Evolutionary conservation across 495 filamentous ascomycete species (phyloP).

Genomic region (Lophium mytilinum): DNA sequence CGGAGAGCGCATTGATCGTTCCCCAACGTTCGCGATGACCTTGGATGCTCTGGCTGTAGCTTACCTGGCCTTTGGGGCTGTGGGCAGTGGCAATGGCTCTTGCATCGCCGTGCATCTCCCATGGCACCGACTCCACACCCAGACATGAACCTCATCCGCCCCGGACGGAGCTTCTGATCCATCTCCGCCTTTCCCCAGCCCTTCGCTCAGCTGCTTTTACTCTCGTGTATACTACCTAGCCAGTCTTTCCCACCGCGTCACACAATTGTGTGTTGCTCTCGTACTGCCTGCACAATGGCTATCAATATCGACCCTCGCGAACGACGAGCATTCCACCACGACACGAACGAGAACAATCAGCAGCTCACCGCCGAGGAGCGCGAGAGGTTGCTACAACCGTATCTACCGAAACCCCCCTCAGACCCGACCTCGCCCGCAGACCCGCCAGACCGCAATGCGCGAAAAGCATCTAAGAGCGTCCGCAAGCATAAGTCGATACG

Average conservation of each 20-base stretch:
- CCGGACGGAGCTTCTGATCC: neutral
- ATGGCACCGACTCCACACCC: neutral
- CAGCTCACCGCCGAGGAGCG: conserved; percentile 58
- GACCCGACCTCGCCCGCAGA: conserved; percentile 3
- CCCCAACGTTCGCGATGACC: too few species aligned
- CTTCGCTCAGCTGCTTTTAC: neutral
- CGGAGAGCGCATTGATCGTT: too few species aligned
- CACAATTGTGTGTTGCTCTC: neutral
- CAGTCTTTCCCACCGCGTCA: neutral
- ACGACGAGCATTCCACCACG: conserved; percentile 52
- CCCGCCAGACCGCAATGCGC: conserved; percentile 26
- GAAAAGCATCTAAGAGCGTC: conserved; percentile 19
- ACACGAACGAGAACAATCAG: conserved; percentile 49
- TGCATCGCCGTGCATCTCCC: neutral
- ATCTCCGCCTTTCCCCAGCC: neutral
- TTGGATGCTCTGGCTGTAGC: too few species aligned
- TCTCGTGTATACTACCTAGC: neutral
- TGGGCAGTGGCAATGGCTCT: too few species aligned
- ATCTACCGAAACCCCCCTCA: conserved; percentile 56
- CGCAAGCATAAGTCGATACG: conserved; percentile 46
- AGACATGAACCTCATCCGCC: neutral
- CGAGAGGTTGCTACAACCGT: conserved; percentile 63
- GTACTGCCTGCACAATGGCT: conserved; percentile 12
- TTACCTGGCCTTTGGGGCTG: too few species aligned
- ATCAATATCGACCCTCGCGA: conserved; percentile 51